A percentile compares a stretch with the other conserved stretches of the same genome.
phyloP scores from a whole-genome alignment of 1,139 yeast genomes.

The Protomyces arabidopsidicola region DNA sequence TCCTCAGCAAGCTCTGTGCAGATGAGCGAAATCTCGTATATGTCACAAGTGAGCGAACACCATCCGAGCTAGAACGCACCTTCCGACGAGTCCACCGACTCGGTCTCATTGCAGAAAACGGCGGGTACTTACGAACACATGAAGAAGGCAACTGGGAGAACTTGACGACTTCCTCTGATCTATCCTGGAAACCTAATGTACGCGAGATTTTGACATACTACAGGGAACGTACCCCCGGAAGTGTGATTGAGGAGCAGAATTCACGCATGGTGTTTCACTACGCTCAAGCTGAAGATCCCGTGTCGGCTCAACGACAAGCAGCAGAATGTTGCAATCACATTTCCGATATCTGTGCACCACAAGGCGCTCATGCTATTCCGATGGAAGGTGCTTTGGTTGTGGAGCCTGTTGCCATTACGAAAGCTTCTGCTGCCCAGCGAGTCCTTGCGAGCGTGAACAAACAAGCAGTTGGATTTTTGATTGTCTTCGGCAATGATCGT shows the following conservation, averaged over 20 bases:
- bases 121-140: conserved; percentile 50
- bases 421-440: conserved; percentile 53
- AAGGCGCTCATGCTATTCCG: conserved; percentile 72
- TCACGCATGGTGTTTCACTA: conserved; percentile 71
- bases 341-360: conserved; percentile 63
- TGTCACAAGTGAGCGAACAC: conserved; percentile 44
- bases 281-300: conserved; percentile 64
- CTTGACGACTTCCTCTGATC: conserved; percentile 51
- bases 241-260: conserved; percentile 66
- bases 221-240: conserved; percentile 75
- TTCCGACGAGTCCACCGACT: conserved; percentile 64
- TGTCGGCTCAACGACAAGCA: conserved; percentile 60
- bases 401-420: conserved; percentile 48
- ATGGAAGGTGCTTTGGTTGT: conserved; percentile 67
- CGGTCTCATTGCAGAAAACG: conserved; percentile 87
- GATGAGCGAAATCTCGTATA: conserved; percentile 64
- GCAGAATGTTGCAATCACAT: conserved; percentile 85
- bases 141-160: conserved; percentile 55
- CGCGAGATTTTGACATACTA: conserved; percentile 59
- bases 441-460: conserved; percentile 4
- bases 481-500: conserved; percentile 42
- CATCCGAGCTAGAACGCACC: conserved; percentile 47
- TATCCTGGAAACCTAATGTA: conserved; percentile 60
- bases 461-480: conserved; percentile 19
- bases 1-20: conserved; percentile 47